Evolutionary conservation across 129 eudicot genomes (phyloP).

Genomic region (Logfia minima): DNA sequence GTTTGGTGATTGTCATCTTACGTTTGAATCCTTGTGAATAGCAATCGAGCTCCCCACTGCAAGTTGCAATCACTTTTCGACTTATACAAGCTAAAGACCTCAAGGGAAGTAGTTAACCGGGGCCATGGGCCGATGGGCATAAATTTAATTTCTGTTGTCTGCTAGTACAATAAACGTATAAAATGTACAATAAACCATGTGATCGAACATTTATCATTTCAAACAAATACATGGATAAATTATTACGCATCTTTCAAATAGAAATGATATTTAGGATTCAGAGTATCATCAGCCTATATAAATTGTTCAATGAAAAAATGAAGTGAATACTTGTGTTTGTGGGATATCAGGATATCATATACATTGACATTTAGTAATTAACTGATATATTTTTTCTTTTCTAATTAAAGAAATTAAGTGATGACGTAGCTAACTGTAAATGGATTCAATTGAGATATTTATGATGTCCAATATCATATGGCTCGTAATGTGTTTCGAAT

Average conservation of each 20-base stretch:
- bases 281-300: too few species aligned
- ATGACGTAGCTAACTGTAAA: too few species aligned
- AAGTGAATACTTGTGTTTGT: too few species aligned
- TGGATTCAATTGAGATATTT: too few species aligned
- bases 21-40: not conserved
- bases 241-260: not conserved
- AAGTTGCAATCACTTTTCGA: not conserved
- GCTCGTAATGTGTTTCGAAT: too few species aligned
- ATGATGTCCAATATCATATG: too few species aligned
- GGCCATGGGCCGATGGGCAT: not conserved
- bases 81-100: not conserved
- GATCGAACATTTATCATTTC: not conserved
- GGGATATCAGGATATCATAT: too few species aligned
- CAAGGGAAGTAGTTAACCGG: not conserved
- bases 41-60: not conserved
- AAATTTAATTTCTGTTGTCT: not conserved
- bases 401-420: too few species aligned
- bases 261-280: not conserved
- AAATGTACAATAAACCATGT: not conserved
- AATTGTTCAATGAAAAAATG: too few species aligned
- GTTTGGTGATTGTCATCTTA: too few species aligned
- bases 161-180: not conserved
- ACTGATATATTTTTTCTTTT: too few species aligned
- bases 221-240: not conserved
- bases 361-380: too few species aligned